Base-by-base conservation (phyloP, 495 filamentous ascomycete species). In the Daldinia bambusicola region DNA sequence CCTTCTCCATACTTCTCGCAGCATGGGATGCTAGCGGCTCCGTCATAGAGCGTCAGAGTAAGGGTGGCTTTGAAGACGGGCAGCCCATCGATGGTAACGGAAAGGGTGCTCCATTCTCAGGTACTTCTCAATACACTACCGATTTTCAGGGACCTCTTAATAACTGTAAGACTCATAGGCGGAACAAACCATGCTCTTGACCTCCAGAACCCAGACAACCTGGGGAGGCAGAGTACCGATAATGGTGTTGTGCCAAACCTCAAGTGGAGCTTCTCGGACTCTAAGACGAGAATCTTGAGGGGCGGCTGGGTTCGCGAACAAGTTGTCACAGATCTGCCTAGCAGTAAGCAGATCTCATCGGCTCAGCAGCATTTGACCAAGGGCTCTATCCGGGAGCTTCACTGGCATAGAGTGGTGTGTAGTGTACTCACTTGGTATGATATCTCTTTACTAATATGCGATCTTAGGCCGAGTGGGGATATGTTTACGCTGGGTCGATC, bases 251-350 rank as follows among this genome's bases (percentile, higher is more conserved):
- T 89, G 0, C 81, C 84, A 2, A 90, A 90, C 67, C 80, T 88
- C 65, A 89, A 89, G 70, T 90, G 89, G 89, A 85, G 86, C 61
- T 90, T 91, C 74, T 87, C 84, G 0, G 84, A 89, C 75, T 89
- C 86, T 20, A 86, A 87, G 78, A 88, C 86, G 5, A 83, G 83
- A 30, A 76, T 89, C 43, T 81, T 89, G 57, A 83, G 79, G 26
- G 89, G 88, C 0, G 89, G 89, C 6, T 91, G 88, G 88, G 83
- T 86, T 2, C 81, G 89, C 8, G 85, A 90, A 78, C 89, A 90
- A 67, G 88, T 90, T 45, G 83, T 89, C 48, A 83, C 84, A 26
- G 83, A 85, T 71, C 75, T 91, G 20, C 89, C 89, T 0, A 74
- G 81, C 51, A 89, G 86, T 67, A 84, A 87, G 67, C 88, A 90